Percentiles rank a stretch among this genome's conserved stretches.
These are phyloP conservation scores for Botrytis galanthina DNA, from an alignment of 2,329 filamentous ascomycete species.

Conservation along the genomic window DNA sequence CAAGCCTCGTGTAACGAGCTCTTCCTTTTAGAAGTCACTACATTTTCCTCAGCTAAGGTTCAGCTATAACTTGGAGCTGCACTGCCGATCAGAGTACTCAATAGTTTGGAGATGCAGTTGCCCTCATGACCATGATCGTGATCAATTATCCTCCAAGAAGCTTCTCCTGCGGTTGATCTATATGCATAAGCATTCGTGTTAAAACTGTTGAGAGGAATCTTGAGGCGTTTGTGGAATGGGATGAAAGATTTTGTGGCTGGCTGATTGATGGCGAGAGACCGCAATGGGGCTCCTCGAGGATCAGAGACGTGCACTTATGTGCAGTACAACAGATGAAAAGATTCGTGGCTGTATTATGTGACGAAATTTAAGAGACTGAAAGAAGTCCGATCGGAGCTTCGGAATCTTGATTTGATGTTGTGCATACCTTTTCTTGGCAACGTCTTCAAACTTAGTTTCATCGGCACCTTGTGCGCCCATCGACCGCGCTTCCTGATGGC, in stretches of 20 bases:
- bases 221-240: not conserved
- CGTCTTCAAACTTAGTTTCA: not conserved
- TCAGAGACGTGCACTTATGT: not conserved
- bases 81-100: not conserved
- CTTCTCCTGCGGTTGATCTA: not conserved
- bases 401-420: no score
- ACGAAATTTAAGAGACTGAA: no score
- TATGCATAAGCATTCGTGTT: not conserved
- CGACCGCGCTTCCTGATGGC: not conserved
- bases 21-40: not conserved
- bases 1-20: not conserved
- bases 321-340: no score
- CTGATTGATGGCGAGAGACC: not conserved
- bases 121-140: no score
- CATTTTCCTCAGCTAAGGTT: not conserved
- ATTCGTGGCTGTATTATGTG: no score
- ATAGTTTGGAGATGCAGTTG: not conserved
- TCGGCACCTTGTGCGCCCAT: not conserved
- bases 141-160: no score
- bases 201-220: not conserved
- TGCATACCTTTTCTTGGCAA: not conserved
- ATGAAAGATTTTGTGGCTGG: not conserved
- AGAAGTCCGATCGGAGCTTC: no score
- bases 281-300: fast-evolving
- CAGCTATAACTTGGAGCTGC: not conserved